Conservation (phyloP, 768 basidiomycete species). For the Auriculariales sp. region DNA sequence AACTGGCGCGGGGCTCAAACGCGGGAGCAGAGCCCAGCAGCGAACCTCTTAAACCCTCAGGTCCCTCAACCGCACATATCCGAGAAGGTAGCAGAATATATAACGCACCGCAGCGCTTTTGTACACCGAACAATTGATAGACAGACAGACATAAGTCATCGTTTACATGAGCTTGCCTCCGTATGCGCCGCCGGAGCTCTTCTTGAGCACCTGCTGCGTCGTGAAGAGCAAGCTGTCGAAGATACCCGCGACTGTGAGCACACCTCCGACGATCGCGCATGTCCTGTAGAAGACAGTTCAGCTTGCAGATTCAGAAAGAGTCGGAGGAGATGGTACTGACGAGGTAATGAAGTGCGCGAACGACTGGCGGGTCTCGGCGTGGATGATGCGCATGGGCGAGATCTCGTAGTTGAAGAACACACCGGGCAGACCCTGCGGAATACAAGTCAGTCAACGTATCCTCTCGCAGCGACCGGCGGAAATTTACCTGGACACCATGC, state of each 20-base stretch:
- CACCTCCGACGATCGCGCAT: conserved; percentile 95
- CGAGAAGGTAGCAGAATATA: too few species aligned
- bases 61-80: too few species aligned
- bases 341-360: conserved; percentile 98
- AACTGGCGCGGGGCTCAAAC: too few species aligned
- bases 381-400: conserved; percentile 88
- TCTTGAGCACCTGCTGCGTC: conserved; percentile 61
- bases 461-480: too few species aligned
- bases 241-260: conserved; percentile 84
- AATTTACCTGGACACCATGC: conserved; percentile 77
- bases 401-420: conserved; percentile 93
- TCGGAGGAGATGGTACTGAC: conserved; percentile 41
- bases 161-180: conserved; percentile 11
- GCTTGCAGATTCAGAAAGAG: background rate
- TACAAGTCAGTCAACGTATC: too few species aligned
- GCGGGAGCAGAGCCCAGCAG: too few species aligned
- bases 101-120: too few species aligned
- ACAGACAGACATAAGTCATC: too few species aligned
- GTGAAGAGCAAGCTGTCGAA: conserved; percentile 80
- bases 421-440: conserved; percentile 28
- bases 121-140: too few species aligned
- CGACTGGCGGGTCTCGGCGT: conserved; percentile 80
- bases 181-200: conserved; percentile 20
- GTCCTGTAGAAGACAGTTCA: conserved; percentile 37
- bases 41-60: too few species aligned